These are phyloP conservation scores for Corchorus olitorius DNA, from an alignment of 345 rosid species.

Conservation along the genomic window DNA sequence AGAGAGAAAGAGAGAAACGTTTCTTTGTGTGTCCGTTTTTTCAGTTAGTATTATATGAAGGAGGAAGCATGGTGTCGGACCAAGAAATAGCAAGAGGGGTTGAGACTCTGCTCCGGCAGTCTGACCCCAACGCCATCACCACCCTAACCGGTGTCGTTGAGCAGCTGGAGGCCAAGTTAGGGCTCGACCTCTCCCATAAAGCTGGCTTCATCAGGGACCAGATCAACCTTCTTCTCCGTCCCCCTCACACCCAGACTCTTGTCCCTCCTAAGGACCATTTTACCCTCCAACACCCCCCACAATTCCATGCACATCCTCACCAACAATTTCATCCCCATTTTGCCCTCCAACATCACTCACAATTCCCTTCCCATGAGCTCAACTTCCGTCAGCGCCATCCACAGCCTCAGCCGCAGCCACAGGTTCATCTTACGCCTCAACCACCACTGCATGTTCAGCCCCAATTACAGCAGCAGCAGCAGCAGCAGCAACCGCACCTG, in stretches of 20 bases:
- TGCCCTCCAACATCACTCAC: constrained; percentile 46
- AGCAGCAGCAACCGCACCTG: constrained; percentile 13
- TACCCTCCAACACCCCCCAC: constrained; percentile 55
- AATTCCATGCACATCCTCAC: constrained; percentile 39
- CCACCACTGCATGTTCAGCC: constrained; percentile 27
- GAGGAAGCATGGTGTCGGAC: constrained; percentile 70
- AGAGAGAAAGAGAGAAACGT: constrained; percentile 26
- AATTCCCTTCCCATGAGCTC: constrained; percentile 54
- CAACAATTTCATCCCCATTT: constrained; percentile 54
- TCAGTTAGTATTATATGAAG: constrained; percentile 42
- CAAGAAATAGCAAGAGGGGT: constrained; percentile 82
- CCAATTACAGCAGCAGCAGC: constrained; percentile 19
- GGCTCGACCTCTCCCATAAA: constrained; percentile 81
- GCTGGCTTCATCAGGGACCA: constrained; percentile 80
- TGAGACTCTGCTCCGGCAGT: constrained; percentile 78
- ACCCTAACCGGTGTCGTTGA: constrained; percentile 75
- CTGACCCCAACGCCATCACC: constrained; percentile 63
- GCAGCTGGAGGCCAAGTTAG: constrained; percentile 82
- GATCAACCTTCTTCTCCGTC: constrained; percentile 68
- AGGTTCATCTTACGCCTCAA: constrained; percentile 32
- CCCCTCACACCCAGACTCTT: constrained; percentile 40
- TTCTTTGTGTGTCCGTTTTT: constrained; percentile 36
- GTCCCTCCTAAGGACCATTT: constrained; percentile 51
- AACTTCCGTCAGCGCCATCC: constrained; percentile 64
- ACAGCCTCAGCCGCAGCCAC: constrained; percentile 34